Evolutionary conservation across 192 early-diverging fungal species (phyloP).

Genomic region (Cladochytrium replicatum): DNA sequence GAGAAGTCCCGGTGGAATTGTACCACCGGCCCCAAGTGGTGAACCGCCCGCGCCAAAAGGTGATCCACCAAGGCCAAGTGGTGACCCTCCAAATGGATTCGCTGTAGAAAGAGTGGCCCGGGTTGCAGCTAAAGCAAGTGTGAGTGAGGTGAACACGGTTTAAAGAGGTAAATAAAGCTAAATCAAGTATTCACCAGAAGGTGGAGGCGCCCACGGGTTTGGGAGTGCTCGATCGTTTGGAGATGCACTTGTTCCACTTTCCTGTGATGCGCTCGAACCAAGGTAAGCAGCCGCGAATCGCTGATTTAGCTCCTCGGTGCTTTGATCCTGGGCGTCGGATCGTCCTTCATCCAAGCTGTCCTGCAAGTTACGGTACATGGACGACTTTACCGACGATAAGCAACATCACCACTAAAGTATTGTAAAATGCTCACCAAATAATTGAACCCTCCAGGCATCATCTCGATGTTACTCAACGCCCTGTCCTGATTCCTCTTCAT

Average conservation of each 20-base stretch:
- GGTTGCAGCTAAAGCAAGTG: no score
- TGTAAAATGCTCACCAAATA: slow-evolving; percentile 12
- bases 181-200: no score
- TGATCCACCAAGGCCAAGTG: no score
- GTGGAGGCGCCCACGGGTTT: slow-evolving; percentile 26
- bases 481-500: no score
- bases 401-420: not conserved
- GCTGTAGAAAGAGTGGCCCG: no score
- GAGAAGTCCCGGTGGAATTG: no score
- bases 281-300: not conserved
- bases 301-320: not conserved
- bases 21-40: no score
- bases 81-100: no score
- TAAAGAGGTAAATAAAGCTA: no score
- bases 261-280: not conserved
- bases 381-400: not conserved
- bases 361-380: slow-evolving; percentile 15
- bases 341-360: slow-evolving; percentile 4
- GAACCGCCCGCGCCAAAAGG: no score
- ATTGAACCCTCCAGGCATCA: slow-evolving; percentile 28
- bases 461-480: slow-evolving; percentile 20
- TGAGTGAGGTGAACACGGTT: no score
- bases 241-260: not conserved
- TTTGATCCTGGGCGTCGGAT: slow-evolving; percentile 12
- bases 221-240: slow-evolving; percentile 24